These are phyloP conservation scores for Aureobasidium leucospermi DNA, from an alignment of 2,329 filamentous ascomycete genomes.

Conservation along the genomic window DNA sequence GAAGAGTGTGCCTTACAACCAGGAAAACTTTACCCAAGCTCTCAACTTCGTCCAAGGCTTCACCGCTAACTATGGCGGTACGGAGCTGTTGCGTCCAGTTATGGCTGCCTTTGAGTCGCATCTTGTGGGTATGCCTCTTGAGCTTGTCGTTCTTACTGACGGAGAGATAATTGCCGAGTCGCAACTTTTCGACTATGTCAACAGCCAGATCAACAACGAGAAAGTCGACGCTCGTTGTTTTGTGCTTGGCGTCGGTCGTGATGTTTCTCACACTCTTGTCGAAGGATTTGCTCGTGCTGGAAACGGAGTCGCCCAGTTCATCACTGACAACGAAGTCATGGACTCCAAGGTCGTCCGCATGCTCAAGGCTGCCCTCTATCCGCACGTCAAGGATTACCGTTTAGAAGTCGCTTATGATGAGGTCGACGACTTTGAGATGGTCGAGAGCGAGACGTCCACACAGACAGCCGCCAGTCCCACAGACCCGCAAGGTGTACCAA, in stretches of 20 bases:
- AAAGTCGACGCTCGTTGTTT: constrained; percentile 47
- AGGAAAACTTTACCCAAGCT: constrained; percentile 39
- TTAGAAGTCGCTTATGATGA: constrained; percentile 54
- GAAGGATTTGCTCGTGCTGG: constrained; percentile 53
- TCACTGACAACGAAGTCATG: constrained; percentile 57
- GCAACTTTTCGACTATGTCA: constrained; percentile 42
- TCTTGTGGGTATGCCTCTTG: constrained; percentile 39
- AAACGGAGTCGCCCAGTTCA: constrained; percentile 54
- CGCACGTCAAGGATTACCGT: constrained; percentile 57
- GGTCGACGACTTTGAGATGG: constrained; percentile 52
- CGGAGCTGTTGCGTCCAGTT: constrained; percentile 44
- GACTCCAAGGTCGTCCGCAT: constrained; percentile 64
- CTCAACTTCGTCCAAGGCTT: constrained; percentile 37
- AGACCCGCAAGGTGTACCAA: constrained; percentile 28
- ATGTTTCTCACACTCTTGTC: constrained; percentile 49
- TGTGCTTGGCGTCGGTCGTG: constrained; percentile 48
- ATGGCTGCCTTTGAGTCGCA: constrained; percentile 40
- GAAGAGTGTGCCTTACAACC: constrained; percentile 40
- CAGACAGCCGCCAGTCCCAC: background rate
- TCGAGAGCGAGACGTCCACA: constrained; percentile 39
- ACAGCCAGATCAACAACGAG: constrained; percentile 34
- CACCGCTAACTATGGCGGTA: constrained; percentile 45
- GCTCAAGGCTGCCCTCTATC: constrained; percentile 62
- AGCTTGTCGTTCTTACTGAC: constrained; percentile 52
- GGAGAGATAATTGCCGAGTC: constrained; percentile 47